phyloP scores from a whole-genome alignment of 2,329 filamentous ascomycete species.

The Trichophyton verrucosum region DNA sequence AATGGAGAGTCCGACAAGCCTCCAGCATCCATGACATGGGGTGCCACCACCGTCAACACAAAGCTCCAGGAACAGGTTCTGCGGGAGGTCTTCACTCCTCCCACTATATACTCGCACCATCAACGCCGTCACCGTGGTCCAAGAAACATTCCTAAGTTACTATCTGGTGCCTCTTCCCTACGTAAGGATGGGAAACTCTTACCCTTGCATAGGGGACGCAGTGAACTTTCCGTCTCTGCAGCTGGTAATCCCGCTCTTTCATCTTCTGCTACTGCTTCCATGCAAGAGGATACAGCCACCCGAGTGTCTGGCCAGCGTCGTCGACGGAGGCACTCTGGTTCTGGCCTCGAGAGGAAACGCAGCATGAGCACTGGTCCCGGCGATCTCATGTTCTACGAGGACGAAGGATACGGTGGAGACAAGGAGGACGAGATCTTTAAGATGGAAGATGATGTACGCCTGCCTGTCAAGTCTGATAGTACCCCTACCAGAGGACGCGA shows the following conservation, averaged over 20 bases:
- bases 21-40: conserved; percentile 49
- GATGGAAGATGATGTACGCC: conserved; percentile 46
- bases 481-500: neutral
- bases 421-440: conserved; percentile 58
- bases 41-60: conserved; percentile 82
- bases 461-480: neutral
- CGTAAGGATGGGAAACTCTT: neutral
- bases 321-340: conserved; percentile 70
- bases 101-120: conserved; percentile 61
- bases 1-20: neutral
- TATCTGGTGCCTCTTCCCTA: conserved; percentile 18
- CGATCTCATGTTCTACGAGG: conserved; percentile 81
- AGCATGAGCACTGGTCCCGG: conserved; percentile 60
- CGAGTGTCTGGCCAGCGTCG: conserved; percentile 13
- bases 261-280: conserved; percentile 17
- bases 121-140: conserved; percentile 53
- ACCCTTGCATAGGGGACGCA: neutral
- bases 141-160: conserved; percentile 47
- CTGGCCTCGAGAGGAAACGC: conserved; percentile 63
- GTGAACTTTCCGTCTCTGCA: neutral
- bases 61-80: conserved; percentile 81
- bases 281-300: conserved; percentile 23
- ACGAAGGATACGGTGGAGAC: conserved; percentile 74
- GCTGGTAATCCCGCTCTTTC: conserved; percentile 8
- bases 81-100: conserved; percentile 78